Conservation (phyloP, 371 early-diverging fungal genomes). For the Syncephalastrum racemosum region DNA sequence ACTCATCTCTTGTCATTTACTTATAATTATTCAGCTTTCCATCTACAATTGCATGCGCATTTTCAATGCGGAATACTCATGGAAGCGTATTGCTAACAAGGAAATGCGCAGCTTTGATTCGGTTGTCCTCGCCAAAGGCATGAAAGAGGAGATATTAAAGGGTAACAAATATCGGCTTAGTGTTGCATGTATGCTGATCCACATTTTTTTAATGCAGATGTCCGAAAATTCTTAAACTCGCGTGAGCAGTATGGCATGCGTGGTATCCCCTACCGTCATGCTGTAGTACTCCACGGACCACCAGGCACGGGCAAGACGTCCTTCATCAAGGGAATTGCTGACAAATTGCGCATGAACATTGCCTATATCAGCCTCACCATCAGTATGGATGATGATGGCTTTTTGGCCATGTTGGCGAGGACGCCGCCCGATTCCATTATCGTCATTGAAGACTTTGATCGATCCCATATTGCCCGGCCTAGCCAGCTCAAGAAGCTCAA, state of each 20-base stretch:
- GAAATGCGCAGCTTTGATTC: conserved; percentile 31
- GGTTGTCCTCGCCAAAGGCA: conserved; percentile 34
- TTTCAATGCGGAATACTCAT: conserved; percentile 18
- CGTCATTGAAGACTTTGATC: conserved; percentile 52
- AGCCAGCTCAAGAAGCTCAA: conserved; percentile 6
- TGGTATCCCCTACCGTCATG: conserved; percentile 93
- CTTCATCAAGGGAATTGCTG: conserved; percentile 70
- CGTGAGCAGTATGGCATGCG: conserved; percentile 79
- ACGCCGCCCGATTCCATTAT: conserved; percentile 33
- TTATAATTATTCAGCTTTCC: conserved; percentile 10
- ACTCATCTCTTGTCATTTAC: not conserved
- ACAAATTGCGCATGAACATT: conserved; percentile 29
- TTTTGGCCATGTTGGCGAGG: conserved; percentile 22
- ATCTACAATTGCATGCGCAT: conserved; percentile 27
- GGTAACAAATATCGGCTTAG: not conserved
- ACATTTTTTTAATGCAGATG: conserved; percentile 16
- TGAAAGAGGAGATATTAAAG: conserved; percentile 30
- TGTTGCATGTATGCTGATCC: not conserved
- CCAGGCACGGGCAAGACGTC: conserved; percentile 70
- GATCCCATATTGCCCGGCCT: conserved; percentile 25
- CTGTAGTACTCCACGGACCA: conserved; percentile 65
- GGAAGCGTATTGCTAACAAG: conserved; percentile 25
- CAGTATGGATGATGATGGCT: conserved; percentile 25
- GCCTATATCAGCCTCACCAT: conserved; percentile 32
- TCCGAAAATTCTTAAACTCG: conserved; percentile 30